A percentile compares a stretch with the other conserved stretches of the same genome.
These are phyloP conservation scores for Polychytrium aggregatum DNA, from an alignment of 192 early-diverging fungal species.

Conservation along the genomic window DNA sequence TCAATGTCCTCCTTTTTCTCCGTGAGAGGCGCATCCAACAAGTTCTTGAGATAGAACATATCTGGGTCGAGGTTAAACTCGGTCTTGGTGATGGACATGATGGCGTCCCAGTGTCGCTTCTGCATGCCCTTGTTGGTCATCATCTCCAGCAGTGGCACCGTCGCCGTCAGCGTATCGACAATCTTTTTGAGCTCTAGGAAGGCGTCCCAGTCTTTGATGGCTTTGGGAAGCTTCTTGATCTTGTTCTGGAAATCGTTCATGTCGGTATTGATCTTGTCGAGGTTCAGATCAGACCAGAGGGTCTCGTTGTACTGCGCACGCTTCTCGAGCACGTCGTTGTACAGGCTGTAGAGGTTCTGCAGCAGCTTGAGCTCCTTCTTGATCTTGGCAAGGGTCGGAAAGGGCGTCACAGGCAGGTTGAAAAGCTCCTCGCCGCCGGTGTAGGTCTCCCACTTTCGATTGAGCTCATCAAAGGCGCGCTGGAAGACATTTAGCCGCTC, in stretches of 20 bases:
- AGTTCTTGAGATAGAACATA: slow-evolving; percentile 45
- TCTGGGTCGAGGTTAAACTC: slow-evolving; percentile 51
- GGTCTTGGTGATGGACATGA: slow-evolving; percentile 38
- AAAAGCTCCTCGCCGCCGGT: slow-evolving; percentile 54
- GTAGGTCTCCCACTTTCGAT: slow-evolving; percentile 58
- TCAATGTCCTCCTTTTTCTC: slow-evolving; percentile 50
- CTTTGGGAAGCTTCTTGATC: slow-evolving; percentile 57
- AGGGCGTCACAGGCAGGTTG: slow-evolving; percentile 51
- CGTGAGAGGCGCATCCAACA: slow-evolving; percentile 47
- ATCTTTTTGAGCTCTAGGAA: slow-evolving; percentile 50
- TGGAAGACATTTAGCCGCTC: slow-evolving; percentile 56
- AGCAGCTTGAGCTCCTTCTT: slow-evolving; percentile 54
- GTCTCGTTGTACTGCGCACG: slow-evolving; percentile 43
- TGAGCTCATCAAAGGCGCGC: slow-evolving; percentile 52
- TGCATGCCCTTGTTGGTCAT: slow-evolving; percentile 56
- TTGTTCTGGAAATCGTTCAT: slow-evolving; percentile 54
- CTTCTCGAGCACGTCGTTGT: slow-evolving; percentile 56
- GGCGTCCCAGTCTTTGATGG: slow-evolving; percentile 54
- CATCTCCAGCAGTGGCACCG: slow-evolving; percentile 48
- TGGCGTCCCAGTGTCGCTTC: slow-evolving; percentile 46
- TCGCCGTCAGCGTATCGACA: slow-evolving; percentile 46
- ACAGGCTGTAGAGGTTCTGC: slow-evolving; percentile 53
- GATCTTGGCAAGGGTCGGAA: slow-evolving; percentile 43
- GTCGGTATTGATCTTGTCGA: slow-evolving; percentile 46
- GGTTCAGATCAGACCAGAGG: slow-evolving; percentile 45